Base-by-base conservation (phyloP, 2,329 filamentous ascomycete genomes). In the Fusarium penzigii region DNA sequence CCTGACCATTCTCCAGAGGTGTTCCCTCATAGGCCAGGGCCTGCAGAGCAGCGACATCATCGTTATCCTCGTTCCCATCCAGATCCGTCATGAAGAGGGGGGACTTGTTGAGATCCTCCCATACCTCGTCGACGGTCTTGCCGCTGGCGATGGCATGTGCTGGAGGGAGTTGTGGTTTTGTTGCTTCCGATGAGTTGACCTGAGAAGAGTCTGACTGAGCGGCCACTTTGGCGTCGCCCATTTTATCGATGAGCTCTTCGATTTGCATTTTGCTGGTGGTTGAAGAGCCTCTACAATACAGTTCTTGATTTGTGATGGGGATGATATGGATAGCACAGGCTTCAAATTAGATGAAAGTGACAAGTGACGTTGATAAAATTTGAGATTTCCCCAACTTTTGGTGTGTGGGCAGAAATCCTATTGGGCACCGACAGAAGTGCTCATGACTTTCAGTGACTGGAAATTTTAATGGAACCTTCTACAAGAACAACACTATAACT, bases 21-120 rank as follows among this genome's bases (percentile, higher is more conserved):
- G 92, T 92, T 17, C 94, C 95, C 75, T 99, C 94, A 69, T 97
- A 96, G 29, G 91, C 90, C 39, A 99, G 78, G 1, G 94, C 93
- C 68, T 90, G 88, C 54, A 99, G 80, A 1, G 94, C 95, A 64
- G 95, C 92, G 1, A 96, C 78, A 61, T 89, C 86, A 56, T 88
- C 79, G 67, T 96, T 96, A 59, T 95, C 89, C 63, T 88, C 78
- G 66, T 96, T 96, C 59, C 93, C 89, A 64, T 90, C 90, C 34
- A 97, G 80, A 61, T 90, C 87, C 29, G 92, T 97, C 94, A 99
- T 99, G 79, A 99, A 99, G 38, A 99, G 81, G 7, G 94, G 94
- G 32, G 78, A 82, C 68, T 78, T 78, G 69, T 83, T 83, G 40
- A 85, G 72, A 44, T 85, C 82, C 10, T 77, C 78, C 51, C 80